phyloP scores from a whole-genome alignment of 495 filamentous ascomycete species.

The Parmelia sp. region DNA sequence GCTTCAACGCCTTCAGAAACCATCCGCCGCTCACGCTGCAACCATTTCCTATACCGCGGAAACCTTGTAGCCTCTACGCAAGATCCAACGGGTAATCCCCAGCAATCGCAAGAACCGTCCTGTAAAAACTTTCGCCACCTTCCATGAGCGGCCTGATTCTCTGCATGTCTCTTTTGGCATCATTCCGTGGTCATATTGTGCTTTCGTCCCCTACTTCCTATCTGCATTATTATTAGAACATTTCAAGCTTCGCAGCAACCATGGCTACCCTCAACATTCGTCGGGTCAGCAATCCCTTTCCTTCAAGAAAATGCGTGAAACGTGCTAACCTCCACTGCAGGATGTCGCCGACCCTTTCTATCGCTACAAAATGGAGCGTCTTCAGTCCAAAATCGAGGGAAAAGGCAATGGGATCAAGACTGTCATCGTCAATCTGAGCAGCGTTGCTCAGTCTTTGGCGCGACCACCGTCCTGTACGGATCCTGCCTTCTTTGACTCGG shows the following conservation, averaged over 20 bases:
- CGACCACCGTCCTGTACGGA: constrained; percentile 72
- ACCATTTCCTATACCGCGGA: constrained; percentile 83
- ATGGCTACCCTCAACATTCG: constrained; percentile 97
- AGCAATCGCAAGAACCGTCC: constrained; percentile 27
- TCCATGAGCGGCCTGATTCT: constrained; percentile 23
- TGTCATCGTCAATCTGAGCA: constrained; percentile 93
- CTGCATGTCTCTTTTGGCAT: constrained; percentile 45
- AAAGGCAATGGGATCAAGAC: constrained; percentile 98
- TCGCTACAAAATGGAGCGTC: constrained; percentile 98
- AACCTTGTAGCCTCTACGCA: constrained; percentile 77
- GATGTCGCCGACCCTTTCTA: constrained; percentile 99
- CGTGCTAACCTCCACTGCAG: constrained; percentile 26
- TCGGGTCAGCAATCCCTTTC: constrained; percentile 43
- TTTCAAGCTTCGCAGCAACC: constrained; percentile 43
- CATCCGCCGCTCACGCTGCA: constrained; percentile 88
- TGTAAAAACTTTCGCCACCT: constrained; percentile 38
- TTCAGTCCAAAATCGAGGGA: constrained; percentile 98
- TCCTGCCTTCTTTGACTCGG: neutral
- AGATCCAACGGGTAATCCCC: constrained; percentile 76
- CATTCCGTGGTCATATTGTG: constrained; percentile 17
- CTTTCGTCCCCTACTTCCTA: constrained; percentile 13
- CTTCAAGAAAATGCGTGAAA: neutral
- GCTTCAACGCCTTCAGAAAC: constrained; percentile 68
- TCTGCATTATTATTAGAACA: constrained; percentile 17
- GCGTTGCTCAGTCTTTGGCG: constrained; percentile 84